Evolutionary conservation across 1,284 basidiomycete genomes (phyloP), one percentile per base, ranked within the genome.

Genomic region (Xerocomus amazonicus): DNA sequence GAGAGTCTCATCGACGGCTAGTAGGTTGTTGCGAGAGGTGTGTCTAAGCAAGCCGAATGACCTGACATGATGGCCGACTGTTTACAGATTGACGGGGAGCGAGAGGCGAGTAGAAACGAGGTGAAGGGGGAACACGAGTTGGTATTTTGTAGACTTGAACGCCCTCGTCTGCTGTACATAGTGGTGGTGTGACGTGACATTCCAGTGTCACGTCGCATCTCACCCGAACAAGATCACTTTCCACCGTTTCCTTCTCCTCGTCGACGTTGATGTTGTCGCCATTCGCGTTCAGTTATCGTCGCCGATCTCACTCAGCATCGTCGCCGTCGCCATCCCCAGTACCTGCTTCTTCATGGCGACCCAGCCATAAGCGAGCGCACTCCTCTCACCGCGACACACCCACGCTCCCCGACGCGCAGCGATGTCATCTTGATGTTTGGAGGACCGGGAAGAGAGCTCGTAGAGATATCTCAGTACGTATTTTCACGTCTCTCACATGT

Each of bases 221-320:
- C 29, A 43, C 47, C 43, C 56, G 62, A 61, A 51, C 48, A 27
- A 54, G 48, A 50, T 65, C 37, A 43, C 19, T 43, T 43, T 16
- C 10, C 37, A 26, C 9, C 14, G 34, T 23, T 17, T 35, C 43
- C 17, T 16, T 26, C n/a, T 35, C 40, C 26, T 36, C 43, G 6
- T 31, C 40, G 49, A 39, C 39, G 33, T 54, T 43, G 28, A 34
- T 37, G 51, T 57, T 32, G 40, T 73, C 73, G 50, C 54, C 67
- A 48, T 66, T 65, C 47, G 56, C 56, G 39, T 61, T 66, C 52
- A 67, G 65, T 55, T 70, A 72, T 59, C 78, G 80, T 53, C 73
- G 74, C 42, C 70, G 81, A 61, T 83, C 82, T 28, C 76, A 77
- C 55, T 81, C 82, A 26, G 71, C 76, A n/a, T 77, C 78, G 14